Conservation (phyloP, 306 rosid genomes). For the Castanospermum australe region DNA sequence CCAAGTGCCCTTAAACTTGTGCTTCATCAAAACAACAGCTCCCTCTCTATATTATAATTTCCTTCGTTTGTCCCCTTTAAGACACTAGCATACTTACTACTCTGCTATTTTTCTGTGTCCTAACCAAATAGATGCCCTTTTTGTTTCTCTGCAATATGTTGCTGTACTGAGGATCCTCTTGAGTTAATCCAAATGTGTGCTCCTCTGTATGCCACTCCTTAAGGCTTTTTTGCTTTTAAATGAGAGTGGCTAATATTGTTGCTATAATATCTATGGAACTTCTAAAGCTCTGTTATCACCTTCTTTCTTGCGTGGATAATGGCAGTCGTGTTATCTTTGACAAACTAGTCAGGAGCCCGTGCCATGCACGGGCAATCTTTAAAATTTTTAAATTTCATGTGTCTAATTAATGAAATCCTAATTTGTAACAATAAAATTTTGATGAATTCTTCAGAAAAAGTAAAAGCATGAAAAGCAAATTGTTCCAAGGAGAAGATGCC, state of each 20-base stretch:
- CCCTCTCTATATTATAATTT: not conserved
- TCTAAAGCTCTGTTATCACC: not conserved
- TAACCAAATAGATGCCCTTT: constrained; percentile 6
- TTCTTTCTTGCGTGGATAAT: not conserved
- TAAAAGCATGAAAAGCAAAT: constrained; percentile 62
- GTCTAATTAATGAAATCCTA: too few species aligned
- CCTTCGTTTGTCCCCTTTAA: not conserved
- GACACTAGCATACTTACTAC: not conserved
- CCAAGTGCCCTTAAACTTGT: constrained; percentile 69
- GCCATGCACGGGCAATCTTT: too few species aligned
- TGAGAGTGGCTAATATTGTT: constrained; percentile 28
- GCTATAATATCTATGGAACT: not conserved
- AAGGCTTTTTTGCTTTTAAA: constrained; percentile 1
- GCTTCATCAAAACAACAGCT: not conserved
- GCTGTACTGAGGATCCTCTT: not conserved
- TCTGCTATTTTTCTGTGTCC: not conserved
- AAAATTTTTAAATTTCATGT: too few species aligned
- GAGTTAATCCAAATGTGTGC: not conserved
- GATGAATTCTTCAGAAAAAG: too few species aligned
- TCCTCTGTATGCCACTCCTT: constrained; percentile 24
- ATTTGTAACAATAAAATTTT: too few species aligned
- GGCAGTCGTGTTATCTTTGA: not conserved
- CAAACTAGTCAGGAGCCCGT: too few species aligned
- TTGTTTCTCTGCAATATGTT: not conserved
- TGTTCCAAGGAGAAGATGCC: constrained; percentile 71